A percentile compares a stretch with the other conserved stretches of the same genome.
phyloP scores from a whole-genome alignment of 306 rosid genomes.

The Lagenaria siceraria region DNA sequence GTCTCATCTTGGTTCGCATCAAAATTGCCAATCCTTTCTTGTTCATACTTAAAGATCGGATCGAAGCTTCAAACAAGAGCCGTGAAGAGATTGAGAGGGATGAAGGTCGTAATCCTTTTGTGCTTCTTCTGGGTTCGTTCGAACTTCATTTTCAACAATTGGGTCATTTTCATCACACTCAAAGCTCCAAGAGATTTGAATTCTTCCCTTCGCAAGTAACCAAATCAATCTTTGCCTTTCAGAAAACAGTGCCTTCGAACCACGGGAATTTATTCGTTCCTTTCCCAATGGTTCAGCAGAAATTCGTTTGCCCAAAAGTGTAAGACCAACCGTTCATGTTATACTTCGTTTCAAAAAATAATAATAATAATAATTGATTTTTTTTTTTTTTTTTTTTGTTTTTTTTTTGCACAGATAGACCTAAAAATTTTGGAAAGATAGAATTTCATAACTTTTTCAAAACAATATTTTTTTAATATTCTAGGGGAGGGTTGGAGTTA shows the following conservation, averaged over 20 bases:
- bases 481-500: too few relatives aligned
- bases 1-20: constrained; percentile 91
- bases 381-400: too few relatives aligned
- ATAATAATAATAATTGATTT: too few relatives aligned
- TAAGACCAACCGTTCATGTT: too few relatives aligned
- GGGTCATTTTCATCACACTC: neutral
- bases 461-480: too few relatives aligned
- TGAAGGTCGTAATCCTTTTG: neutral
- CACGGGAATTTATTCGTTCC: neutral
- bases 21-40: constrained; percentile 65
- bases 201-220: neutral
- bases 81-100: neutral
- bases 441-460: too few relatives aligned
- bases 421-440: too few relatives aligned
- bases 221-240: neutral
- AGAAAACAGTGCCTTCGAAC: neutral
- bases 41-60: constrained; percentile 21
- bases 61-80: neutral
- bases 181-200: neutral
- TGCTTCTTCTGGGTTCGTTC: neutral
- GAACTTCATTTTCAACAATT: neutral
- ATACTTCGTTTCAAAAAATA: too few relatives aligned
- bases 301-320: too few relatives aligned
- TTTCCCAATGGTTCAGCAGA: too few relatives aligned
- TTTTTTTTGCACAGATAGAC: too few relatives aligned